Base-by-base conservation (phyloP, 306 rosid species). In the Arachis hypogaea region DNA sequence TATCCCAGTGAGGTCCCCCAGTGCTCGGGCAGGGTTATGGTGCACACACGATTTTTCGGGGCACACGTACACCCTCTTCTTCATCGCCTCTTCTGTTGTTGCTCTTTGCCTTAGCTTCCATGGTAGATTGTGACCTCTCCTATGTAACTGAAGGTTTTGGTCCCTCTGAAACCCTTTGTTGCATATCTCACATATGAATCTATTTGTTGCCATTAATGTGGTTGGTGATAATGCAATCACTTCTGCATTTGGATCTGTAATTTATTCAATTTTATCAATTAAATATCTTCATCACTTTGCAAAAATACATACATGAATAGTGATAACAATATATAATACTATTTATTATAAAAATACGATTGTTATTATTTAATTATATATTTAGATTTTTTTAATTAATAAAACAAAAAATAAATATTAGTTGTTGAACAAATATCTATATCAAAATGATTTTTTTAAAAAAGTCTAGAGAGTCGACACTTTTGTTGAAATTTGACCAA, bases 111-210 rank as follows among this genome's bases (percentile, higher is more conserved):
- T 75, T 33, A 88, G 89, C 63, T 91, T 91, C 97, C 94, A 91
- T 57, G 97, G 97, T 43, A 87, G 94, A 72, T 91, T 87, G 73
- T 88, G 97, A 7, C 95, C 97, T 75, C 92, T 80, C 4, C 94
- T 33, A 68, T 91, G 97, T 58, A 91, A 63, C 78, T 91, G 95
- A 50, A 91, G 92, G 78, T 91, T 88, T 61, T 88, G 94, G 83
- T 88, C 92, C 78, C 92, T 88, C 74, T 88, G 95, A 63, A 91
- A 88, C 65, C 96, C 93, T 78, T 90, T 90, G 83, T 79, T 86
- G 80, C 96, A 90, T 11, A 86, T 86, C 81, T 91, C 97, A 73
- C 97, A 91, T 33, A 91, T 90, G 75, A 91, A 88, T 73, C 94
- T 74, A 63, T 91, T 88, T 30, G 82, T 88, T 2, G 97, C 89